These are phyloP conservation scores for Tulasnella sp. DNA, from an alignment of 768 basidiomycete species.

Conservation along the genomic window DNA sequence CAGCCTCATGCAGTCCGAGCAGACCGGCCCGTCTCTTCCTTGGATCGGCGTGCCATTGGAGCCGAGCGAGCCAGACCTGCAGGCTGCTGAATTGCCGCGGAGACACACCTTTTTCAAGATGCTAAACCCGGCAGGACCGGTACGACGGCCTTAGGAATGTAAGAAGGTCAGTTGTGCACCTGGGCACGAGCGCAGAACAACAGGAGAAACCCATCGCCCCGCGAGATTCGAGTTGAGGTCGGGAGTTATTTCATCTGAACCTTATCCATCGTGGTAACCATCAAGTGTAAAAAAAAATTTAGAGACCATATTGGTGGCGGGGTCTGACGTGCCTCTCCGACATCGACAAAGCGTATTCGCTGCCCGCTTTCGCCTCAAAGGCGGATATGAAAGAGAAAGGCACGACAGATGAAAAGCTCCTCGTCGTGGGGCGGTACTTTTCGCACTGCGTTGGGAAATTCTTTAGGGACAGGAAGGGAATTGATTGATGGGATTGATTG, in stretches of 20 bases:
- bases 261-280: conserved; percentile 1
- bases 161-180: not conserved
- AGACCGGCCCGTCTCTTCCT: not conserved
- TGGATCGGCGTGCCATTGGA: conserved; percentile 2
- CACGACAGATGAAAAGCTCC: not conserved
- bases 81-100: not conserved
- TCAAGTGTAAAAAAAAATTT: conserved; percentile 4
- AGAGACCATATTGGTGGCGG: not conserved
- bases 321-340: not conserved
- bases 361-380: not conserved
- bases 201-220: not conserved
- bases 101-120: not conserved
- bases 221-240: not conserved
- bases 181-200: not conserved
- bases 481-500: not conserved
- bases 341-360: not conserved
- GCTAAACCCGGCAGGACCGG: not conserved
- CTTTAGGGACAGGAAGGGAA: not conserved
- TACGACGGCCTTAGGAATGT: not conserved
- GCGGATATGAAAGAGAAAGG: conserved; percentile 1
- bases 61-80: not conserved
- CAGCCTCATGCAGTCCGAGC: not conserved
- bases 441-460: not conserved
- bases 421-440: not conserved
- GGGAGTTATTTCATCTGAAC: conserved; percentile 9